Evolutionary conservation across 2,329 filamentous ascomycete genomes (phyloP), one percentile per base, ranked within the genome.

Genomic region (Diplodia corticola): DNA sequence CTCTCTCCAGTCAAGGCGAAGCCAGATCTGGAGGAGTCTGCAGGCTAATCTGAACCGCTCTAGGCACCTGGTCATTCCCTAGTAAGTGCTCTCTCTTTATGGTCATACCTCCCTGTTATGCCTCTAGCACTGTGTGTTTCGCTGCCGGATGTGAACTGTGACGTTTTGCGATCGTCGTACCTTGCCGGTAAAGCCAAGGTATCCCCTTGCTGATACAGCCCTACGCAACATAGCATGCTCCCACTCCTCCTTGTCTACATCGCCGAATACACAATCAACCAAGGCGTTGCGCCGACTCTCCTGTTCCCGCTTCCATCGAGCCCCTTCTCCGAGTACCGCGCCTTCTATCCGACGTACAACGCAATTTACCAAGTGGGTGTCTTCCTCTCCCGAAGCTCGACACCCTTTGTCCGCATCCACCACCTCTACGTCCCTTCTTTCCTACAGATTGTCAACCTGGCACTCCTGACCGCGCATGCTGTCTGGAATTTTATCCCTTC

Each of bases 241-340:
- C 95, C 95, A 0, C 84, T 99, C 15, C 84, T 98, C 37, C 81
- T 98, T 17, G 95, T 99, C 33, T 99, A 97, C 76, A 86, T 98
- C 40, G 92, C 93, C 66, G 95, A 99, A 81, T 99, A 99, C 77
- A 96, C 91, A 65, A 97, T 98, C 78, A 98, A 98, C 80, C 93
- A 97, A 80, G 94, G 93, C 40, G 92, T 98, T 0, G 84, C 92
- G 0, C 94, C 95, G 0, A 97, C 93, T 0, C 82, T 98, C 0
- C 85, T 99, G 4, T 99, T 97, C 75, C 92, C 93, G 0, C 82
- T 97, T 0, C 75, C 83, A 1, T 79, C 85, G 12, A 90, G 91
- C 0, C 95, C 95, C 0, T 98, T 98, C 76, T 80, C 82, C 35
- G 86, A 92, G 70, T 95, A 89, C 75, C 89, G 94, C 48, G 90